Base-by-base conservation (phyloP, 306 rosid genomes). In the Trifolium pratense region DNA sequence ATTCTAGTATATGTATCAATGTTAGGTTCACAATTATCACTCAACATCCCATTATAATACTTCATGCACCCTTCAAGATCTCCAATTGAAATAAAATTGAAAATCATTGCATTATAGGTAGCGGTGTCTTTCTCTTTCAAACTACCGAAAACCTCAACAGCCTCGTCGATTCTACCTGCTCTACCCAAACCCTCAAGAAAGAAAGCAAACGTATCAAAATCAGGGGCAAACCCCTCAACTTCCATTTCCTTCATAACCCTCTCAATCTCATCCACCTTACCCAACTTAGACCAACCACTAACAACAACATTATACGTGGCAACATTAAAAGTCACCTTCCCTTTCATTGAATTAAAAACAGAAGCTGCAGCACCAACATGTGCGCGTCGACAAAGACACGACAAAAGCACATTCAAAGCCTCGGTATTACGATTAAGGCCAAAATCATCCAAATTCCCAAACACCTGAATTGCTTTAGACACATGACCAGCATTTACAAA, bases 161-260 rank as follows among this genome's bases (percentile, higher is more conserved):
- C 89, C 31, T 86, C 90, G 40, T 86, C 84, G 68, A 83, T 61
- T 60, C 51, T 81, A 80, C 89, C 89, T 7, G 88, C 92, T 85
- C 94, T 91, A 13, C 97, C 94, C 45, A 93, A 78, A 49, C 93
- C 89, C 86, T 89, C 94, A 14, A 93, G 63, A 73, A 88, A 79
- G 31, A 76, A 74, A 63, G 80, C 36, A 14, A 84, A 83, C 18
- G 91, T 89, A 57, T 14, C 9, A n/a, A 86, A 68, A 76, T 85
- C 87, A 0, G 96, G 96, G 76, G 62, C 26, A 37, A 87, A 60
- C 17, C 94, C 96, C 68, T 84, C 89, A 18, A 32, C 83, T 26
- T 68, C 82, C 94, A 93, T 91, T 65, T 60, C 85, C 73, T 83
- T 81, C 82, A 91, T 69, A 49, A 81, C 29, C 81, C 78, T 85